Base-by-base conservation (phyloP, 208 protist genomes). In the Lotmaria passim region DNA sequence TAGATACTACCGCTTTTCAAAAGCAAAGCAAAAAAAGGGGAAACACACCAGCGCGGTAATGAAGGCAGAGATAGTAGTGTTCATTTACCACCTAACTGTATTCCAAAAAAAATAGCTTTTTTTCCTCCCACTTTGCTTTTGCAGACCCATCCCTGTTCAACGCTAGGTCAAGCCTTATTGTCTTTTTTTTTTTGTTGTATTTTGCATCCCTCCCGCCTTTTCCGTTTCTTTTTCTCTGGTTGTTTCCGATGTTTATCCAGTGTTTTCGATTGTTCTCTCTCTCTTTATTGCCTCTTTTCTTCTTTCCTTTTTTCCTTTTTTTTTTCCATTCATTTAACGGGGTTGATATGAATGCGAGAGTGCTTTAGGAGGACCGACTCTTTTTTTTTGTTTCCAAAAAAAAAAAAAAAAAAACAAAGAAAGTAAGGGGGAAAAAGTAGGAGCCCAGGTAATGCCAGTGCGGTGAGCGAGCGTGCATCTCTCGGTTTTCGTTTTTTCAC, bases 401-500 rank as follows among this genome's bases (percentile, higher is more conserved):
- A n/a, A n/a, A n/a, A 51, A 17, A 51, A 6, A 24, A 12, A 30
- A 19, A 51, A 30, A 30, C 5, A 51, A 19, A 52, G 7, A 52
- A 52, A 6, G 19, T 15, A 31, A 8, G 47, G 5, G 7, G 6
- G 24, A 8, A 15, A 7, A 31, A 15, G 12, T 12, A 52, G 24
- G 19, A 47, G 5, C 19, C 11, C 15, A 12, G 43, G 38, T 41
- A 41, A n/a, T n/a, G n/a, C n/a, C n/a, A n/a, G n/a, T n/a, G n/a
- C n/a, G n/a, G n/a, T n/a, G n/a, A n/a, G n/a, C n/a, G n/a, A n/a
- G 38, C 38, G 38, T 41, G 10, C 38, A 41, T 41, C 38, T 41
- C 14, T 41, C 14, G 14, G 14, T 48, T 48, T 48, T 19, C 36
- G 50, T 28, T 55, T 55, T 55, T 55, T 36, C 50, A 55, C 50